Evolutionary conservation across 2,329 filamentous ascomycete genomes (phyloP), one percentile per base, ranked within the genome.

Genomic region (Aureobasidium pullulans): DNA sequence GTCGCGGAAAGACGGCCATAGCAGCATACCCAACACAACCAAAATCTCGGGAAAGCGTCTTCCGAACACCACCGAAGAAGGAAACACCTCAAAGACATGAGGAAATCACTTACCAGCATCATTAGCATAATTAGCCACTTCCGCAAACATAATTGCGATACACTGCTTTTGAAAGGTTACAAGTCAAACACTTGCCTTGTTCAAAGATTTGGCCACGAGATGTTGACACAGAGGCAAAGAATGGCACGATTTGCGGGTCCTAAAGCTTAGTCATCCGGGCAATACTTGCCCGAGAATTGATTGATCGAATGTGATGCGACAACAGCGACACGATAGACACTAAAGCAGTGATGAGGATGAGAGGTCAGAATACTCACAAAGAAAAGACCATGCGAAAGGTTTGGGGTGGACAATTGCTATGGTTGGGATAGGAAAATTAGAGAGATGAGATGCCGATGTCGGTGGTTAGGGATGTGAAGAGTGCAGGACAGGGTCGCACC

Each of bases 51-150:
- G 4, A 15, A 44, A 39, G 39, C 23, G 16, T 57, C 16, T 32
- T 16, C 39, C 40, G 53, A 39, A 36, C 11, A 28, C 19, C 29
- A 7, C 6, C 6, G 23, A 43, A 57, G 31, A 32, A 16, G 1
- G 8, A 54, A 34, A 42, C 13, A 42, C 4, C 1, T 15, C 43
- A 34, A 16, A 29, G 15, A 44, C 3, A 44, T 8, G 4, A 36
- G 9, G 37, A 56, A 44, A 11, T 1, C 4, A 56, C 54, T 11
- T 49, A 58, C 54, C 54, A 11, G 44, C 54, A 43, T 58, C 54
- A 28, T 58, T 58, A 2, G 54, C 54, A 40, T 39, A 48, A 36
- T 42, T 58, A 29, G 54, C 54, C 3, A 49, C 29, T 28, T 58
- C 44, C 7, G 44, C 54, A 34, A 58, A 42, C 54, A 58, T 49